Evolutionary conservation across 2,329 filamentous ascomycete genomes (phyloP).

Genomic region (Pseudocercospora crystallina): DNA sequence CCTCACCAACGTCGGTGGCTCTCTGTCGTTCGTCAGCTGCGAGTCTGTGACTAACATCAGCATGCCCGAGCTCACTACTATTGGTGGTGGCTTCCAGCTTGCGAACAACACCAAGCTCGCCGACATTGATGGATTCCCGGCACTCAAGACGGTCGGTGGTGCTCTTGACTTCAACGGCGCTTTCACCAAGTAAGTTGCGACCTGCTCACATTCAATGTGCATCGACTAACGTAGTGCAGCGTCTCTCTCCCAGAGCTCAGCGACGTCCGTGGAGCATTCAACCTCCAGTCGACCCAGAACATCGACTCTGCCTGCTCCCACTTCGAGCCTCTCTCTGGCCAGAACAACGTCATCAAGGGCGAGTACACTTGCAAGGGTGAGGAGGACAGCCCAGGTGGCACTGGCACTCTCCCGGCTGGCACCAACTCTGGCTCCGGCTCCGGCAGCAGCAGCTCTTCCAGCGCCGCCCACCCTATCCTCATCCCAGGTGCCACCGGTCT

Average conservation of each 20-base stretch:
- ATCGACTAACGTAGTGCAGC: conserved; percentile 50
- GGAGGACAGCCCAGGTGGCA: conserved; percentile 35
- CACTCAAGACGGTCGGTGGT: conserved; percentile 69
- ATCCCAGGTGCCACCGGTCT: conserved; percentile 46
- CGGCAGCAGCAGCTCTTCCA: conserved; percentile 29
- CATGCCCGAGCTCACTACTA: conserved; percentile 64
- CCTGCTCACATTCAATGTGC: no score
- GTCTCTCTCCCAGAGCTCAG: conserved; percentile 63
- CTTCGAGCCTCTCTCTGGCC: conserved; percentile 43
- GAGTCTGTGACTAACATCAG: conserved; percentile 68
- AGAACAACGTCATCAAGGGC: conserved; percentile 45
- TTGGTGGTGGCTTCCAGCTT: conserved; percentile 79
- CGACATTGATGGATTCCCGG: conserved; percentile 65
- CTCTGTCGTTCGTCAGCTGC: conserved; percentile 60
- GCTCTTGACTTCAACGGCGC: conserved; percentile 82
- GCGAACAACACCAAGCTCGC: conserved; percentile 82
- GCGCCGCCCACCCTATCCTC: conserved; percentile 44
- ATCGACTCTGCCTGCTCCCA: conserved; percentile 40
- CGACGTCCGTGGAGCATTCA: conserved; percentile 51
- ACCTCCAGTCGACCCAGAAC: conserved; percentile 48
- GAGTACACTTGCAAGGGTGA: conserved; percentile 44
- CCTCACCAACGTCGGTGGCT: conserved; percentile 64
- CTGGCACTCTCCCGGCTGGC: conserved; percentile 29
- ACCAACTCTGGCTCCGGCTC: conserved; percentile 25
- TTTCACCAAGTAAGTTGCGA: conserved; percentile 70